Base-by-base conservation (phyloP, 2,329 filamentous ascomycete genomes). In the Tolypocladium tundrense region DNA sequence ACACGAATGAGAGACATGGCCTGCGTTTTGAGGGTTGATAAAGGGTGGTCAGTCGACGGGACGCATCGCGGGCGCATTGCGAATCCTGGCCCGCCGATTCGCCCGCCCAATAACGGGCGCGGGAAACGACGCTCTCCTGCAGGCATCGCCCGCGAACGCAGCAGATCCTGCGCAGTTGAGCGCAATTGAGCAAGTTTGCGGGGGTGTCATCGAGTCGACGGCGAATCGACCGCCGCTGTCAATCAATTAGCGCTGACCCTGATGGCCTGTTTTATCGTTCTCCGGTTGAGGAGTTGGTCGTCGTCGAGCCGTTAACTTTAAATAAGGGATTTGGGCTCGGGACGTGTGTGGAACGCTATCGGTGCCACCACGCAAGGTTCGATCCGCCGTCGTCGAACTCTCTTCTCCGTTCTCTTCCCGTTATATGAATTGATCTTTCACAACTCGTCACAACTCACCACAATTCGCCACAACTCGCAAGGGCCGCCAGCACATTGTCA, bases 121-220 rank as follows among this genome's bases (percentile, higher is more conserved):
- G 11, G 8, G 21, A 48, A 50, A 27, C 3, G 31, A 9, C 16
- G 45, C 27, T 50, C 45, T 50, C 13, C 27, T 33, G 27, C 27
- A 9, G 7, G 14, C 27, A 50, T 10, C 16, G 27, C 45, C 4
- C 6, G 27, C 45, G 27, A 50, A 14, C 33, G 10, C 45, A 31
- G 24, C 45, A n/a, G 3, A 50, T 31, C 9, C 7, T 8, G 27
- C 37, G 14, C 16, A 2, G 4, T 41, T 70, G 70, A 72, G 70
- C 70, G 72, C 58, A 57, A 70, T 71, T 72, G 70, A 72, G 70
- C 70, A 72, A 61, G 67, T 72, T 71, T 68, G 60, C 62, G 43
- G 61, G 64, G 66, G 16, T 19, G 14, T 11, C 55, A 35, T 43
- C 40, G 24, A 35, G 39, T 16, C 31, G 27, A 27, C 5, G 8